These are phyloP conservation scores for Mimosa pudica DNA, from an alignment of 306 rosid genomes.

Conservation along the genomic window DNA sequence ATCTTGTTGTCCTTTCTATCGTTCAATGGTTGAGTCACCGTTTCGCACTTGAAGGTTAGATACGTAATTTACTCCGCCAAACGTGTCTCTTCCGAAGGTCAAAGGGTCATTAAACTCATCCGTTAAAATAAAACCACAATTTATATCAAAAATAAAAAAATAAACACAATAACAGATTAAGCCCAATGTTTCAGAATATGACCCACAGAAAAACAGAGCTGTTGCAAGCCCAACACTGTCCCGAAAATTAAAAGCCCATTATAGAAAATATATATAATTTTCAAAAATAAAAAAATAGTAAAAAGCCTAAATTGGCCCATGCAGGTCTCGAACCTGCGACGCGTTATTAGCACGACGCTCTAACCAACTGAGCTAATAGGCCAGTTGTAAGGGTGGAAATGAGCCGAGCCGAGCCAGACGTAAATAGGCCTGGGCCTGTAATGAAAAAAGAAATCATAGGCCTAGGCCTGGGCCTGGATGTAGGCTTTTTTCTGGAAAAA, in stretches of 20 bases:
- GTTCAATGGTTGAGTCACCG: neutral
- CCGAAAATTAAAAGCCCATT: neutral
- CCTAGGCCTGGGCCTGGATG: too few relatives aligned
- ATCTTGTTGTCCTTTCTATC: neutral
- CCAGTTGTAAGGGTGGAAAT: too few relatives aligned
- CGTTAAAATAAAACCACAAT: neutral
- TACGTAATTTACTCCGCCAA: neutral
- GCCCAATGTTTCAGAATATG: neutral
- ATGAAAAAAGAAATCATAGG: too few relatives aligned
- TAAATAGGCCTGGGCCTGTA: too few relatives aligned
- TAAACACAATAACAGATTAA: neutral
- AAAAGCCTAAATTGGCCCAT: constrained; percentile 71
- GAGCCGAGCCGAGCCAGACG: too few relatives aligned
- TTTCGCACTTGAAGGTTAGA: neutral
- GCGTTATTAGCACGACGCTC: constrained; percentile 29
- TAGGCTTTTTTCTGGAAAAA: too few relatives aligned
- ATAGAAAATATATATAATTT: too few relatives aligned
- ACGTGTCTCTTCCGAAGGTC: neutral
- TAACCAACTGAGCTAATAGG: constrained; percentile 62
- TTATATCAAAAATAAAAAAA: too few relatives aligned
- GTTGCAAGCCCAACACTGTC: neutral
- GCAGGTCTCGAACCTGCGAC: constrained; percentile 84
- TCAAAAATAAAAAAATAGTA: too few relatives aligned
- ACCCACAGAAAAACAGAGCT: neutral
- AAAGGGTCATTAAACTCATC: neutral